Evolutionary conservation across 306 rosid genomes (phyloP), one percentile per base, ranked within the genome.

Genomic region (Castanospermum australe): DNA sequence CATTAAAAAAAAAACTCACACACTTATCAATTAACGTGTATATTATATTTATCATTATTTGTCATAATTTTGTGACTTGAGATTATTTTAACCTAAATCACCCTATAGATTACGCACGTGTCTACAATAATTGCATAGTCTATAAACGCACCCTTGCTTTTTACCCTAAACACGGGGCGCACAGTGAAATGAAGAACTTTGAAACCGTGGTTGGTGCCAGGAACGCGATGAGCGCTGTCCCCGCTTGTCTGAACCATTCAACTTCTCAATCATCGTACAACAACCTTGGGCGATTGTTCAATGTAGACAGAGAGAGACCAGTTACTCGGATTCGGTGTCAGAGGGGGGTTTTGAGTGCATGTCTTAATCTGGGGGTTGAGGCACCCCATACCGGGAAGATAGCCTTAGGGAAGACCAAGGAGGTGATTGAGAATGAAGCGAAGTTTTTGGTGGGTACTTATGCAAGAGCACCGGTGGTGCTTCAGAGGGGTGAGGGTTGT

Each of bases 401-500:
- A 0, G 81, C 55, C 59, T 1, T 18, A 14, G 39, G 6, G 83
- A 84, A 73, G 65, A 73, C 84, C 39, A 78, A 74, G 73, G 90
- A 79, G 71, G 89, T 95, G 82, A 87, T 93, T 39, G 97, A 91
- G 83, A 30, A 62, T 24, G 99, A 95, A 76, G 88, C 67, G 11
- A 89, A 82, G 80, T 82, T 71, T 22, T 56, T 93, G 47, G 97
- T 95, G 60, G 93, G 93, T 35, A 95, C 98, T 5, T 95, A 91
- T 60, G 96, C 93, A 14, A 84, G 98, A n/a, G 70, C 90, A 36
- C 97, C 96, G 5, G 80, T 91, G 77, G 99, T 90, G 68, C 74
- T 95, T 64, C 84, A 67, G 47, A 86, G 88, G 56, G 99, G 97
- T 51, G 77, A 90, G 51, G 98, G 98, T 11, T 91, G 98, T 68